Base-by-base conservation (phyloP, 495 filamentous ascomycete genomes). In the Letharia lupina region DNA sequence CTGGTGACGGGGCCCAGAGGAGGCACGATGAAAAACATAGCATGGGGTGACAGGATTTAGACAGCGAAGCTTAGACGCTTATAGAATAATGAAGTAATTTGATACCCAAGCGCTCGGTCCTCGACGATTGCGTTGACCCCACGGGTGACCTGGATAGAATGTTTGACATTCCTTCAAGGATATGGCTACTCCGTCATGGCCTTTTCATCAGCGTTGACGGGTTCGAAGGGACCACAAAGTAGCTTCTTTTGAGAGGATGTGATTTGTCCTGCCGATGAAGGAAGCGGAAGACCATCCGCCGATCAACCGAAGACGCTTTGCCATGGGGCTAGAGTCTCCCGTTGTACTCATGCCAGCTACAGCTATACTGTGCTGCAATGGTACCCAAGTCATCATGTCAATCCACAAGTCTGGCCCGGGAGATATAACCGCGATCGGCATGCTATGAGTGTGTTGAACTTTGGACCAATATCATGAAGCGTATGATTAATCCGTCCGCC, bases 41-140 rank as follows among this genome's bases (percentile, higher is more conserved):
- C 23, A 15, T 31, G 28, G 42, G n/a, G 10, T 23, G 63, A 65
- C 35, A n/a, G 44, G 54, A 39, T 59, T 39, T 60, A 64, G 62
- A 64, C 37, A 48, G 56, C 54, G 31, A 44, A 60, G 63, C 54
- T 23, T 65, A 16, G 42, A 65, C 28, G 63, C 33, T 59, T 47
- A 37, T 20, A 41, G 42, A 18, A 60, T 40, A 60, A 60, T 48
- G 54, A 65, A 41, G n/a, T 37, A 23, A 28, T 13, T 59, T 59
- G 41, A 60, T 41, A 48, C 1, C 13, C 6, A 37, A 48, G 18
- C 6, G 54, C 16, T n/a, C 16, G 23, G 28, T 57, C 8, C 23
- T 9, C 7, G 31, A 57, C 16, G 52, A 56, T 5, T n/a, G 52
- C 15, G 13, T 8, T 35, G 52, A 31, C 4, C 12, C 48, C 3